These are phyloP conservation scores for Phytophthora citrophthora DNA, from an alignment of 352 stramenopile species.

Conservation along the genomic window DNA sequence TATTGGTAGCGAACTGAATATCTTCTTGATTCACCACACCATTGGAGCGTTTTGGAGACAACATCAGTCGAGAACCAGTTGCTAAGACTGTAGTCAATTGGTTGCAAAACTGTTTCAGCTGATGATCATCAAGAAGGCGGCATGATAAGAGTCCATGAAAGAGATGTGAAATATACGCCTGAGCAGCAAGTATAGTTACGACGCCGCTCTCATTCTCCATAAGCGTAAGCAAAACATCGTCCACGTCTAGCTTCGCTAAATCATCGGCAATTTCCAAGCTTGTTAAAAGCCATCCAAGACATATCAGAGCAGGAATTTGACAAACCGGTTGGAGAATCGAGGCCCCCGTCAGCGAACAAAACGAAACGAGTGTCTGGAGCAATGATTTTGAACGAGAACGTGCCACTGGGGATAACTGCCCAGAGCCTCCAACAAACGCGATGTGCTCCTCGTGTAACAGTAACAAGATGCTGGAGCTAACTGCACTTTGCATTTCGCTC, in stretches of 20 bases:
- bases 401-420: conserved; percentile 18
- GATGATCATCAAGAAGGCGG: conserved; percentile 9
- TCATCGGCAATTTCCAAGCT: conserved; percentile 19
- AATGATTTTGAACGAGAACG: conserved; percentile 30
- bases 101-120: conserved; percentile 24
- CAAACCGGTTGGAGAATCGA: conserved; percentile 22
- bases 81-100: conserved; percentile 17
- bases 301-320: conserved; percentile 26
- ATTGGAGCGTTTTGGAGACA: conserved; percentile 15
- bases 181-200: conserved; percentile 20
- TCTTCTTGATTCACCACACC: conserved; percentile 3
- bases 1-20: conserved; percentile 23
- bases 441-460: conserved; percentile 25
- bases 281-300: conserved; percentile 24
- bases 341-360: conserved; percentile 28
- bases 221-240: conserved; percentile 24
- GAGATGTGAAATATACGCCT: conserved; percentile 2
- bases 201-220: conserved; percentile 13
- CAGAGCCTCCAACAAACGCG: conserved; percentile 26
- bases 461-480: neutral
- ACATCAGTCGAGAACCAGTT: conserved; percentile 6
- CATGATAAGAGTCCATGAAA: conserved; percentile 22
- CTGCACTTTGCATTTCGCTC: neutral
- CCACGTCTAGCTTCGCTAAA: conserved; percentile 19
- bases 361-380: conserved; percentile 24